Evolutionary conservation across 2,329 filamentous ascomycete species (phyloP).

Genomic region (Apiospora rasikravindrae): DNA sequence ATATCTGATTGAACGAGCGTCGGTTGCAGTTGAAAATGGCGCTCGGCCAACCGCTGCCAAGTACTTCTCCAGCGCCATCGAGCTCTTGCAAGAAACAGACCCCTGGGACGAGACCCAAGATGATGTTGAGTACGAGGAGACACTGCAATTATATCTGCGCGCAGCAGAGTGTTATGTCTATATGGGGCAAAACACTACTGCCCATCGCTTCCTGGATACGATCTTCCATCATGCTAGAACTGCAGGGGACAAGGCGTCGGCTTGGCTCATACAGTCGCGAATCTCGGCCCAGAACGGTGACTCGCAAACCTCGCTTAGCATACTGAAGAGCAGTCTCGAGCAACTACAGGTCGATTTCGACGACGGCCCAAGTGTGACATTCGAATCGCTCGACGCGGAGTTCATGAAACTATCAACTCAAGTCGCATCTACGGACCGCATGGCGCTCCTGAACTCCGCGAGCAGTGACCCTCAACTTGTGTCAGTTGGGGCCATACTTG

Average conservation of each 20-base stretch:
- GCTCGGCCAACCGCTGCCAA: slow-evolving; percentile 81
- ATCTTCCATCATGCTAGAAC: slow-evolving; percentile 74
- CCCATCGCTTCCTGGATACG: slow-evolving; percentile 69
- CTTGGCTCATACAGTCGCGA: slow-evolving; percentile 82
- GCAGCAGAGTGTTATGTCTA: slow-evolving; percentile 85
- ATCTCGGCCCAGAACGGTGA: slow-evolving; percentile 79
- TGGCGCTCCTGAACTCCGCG: slow-evolving; percentile 49
- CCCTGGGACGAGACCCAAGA: slow-evolving; percentile 73
- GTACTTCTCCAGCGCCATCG: slow-evolving; percentile 79
- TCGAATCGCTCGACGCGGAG: slow-evolving; percentile 77
- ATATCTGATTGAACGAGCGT: slow-evolving; percentile 79
- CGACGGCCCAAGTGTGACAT: slow-evolving; percentile 61
- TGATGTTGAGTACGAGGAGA: slow-evolving; percentile 87
- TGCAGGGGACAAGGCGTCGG: slow-evolving; percentile 79
- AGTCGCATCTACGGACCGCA: slow-evolving; percentile 62
- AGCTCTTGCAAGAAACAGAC: slow-evolving; percentile 77
- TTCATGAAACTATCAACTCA: slow-evolving; percentile 69
- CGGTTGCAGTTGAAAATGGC: slow-evolving; percentile 79
- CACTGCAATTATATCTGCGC: slow-evolving; percentile 76
- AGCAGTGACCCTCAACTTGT: slow-evolving; percentile 59
- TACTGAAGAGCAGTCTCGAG: slow-evolving; percentile 72
- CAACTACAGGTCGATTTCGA: slow-evolving; percentile 72
- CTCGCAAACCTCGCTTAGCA: slow-evolving; percentile 68
- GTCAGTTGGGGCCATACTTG: slow-evolving; percentile 71
- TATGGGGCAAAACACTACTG: slow-evolving; percentile 72